Base-by-base conservation (phyloP, 179 eudicot species). In the Gypsophila paniculata region DNA sequence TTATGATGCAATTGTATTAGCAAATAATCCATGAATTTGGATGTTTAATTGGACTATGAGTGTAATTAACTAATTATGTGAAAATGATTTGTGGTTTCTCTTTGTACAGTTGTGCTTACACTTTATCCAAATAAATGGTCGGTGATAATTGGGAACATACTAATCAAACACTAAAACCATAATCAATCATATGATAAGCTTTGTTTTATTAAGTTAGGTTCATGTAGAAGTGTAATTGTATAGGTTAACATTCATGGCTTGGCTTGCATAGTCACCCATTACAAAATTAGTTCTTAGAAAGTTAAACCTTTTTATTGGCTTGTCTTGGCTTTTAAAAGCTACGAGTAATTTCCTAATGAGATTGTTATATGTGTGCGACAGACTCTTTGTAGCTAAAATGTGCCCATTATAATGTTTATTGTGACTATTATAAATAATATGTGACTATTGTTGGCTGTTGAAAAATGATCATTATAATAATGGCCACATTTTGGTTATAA, bases 121-220 rank as follows among this genome's bases (percentile, higher is more conserved):
- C 58, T 65, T 71, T 58, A 65, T 65, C 68, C 74, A 32, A 36
- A 71, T 10, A 23, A 39, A 38, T 54, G 54, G 57, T 19, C 70
- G 57, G 52, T 70, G 54, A 73, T 73, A 68, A 62, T 61, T 59
- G 49, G 61, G 64, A 68, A 63, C 48, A 9, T 73, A 42, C 22
- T 69, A 69, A 42, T 42, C 8, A 74, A 70, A 17, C 73, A 70
- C 61, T 54, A 53, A 55, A 19, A 62, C 53, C 61, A 65, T 78
- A 59, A 64, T 48, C 74, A 78, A 78, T 78, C 77, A 74, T 69
- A 18, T 51, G 42, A 59, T 26, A 55, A 58, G 46, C 48, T 57
- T 78, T 74, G 74, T 79, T 76, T 67, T 71, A 53, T 64, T 23
- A 71, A 60, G 61, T 53, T 79, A 72, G 73, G 73, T 42, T 61